phyloP scores from a whole-genome alignment of 441 rosid genomes.

The Viola pubescens region DNA sequence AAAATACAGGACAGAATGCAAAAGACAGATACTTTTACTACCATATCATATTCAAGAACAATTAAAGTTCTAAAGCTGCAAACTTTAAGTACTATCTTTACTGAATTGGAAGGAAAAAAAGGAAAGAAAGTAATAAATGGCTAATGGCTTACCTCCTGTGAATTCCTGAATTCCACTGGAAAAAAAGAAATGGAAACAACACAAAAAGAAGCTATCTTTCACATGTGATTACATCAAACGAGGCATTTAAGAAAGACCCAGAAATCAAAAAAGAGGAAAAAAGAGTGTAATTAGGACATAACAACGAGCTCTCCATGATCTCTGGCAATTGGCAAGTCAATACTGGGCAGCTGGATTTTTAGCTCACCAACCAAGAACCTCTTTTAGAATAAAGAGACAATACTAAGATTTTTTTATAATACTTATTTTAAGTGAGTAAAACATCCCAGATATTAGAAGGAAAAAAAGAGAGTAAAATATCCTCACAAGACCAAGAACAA shows the following conservation, averaged over 20 bases:
- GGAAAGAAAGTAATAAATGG: not conserved
- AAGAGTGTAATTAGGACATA: slow-evolving; percentile 10
- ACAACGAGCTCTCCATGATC: slow-evolving; percentile 50
- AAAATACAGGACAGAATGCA: too few species aligned
- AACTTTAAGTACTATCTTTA: too few species aligned
- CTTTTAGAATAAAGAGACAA: slow-evolving; percentile 6
- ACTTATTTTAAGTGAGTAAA: slow-evolving; percentile 1
- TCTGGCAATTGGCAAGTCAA: slow-evolving; percentile 43
- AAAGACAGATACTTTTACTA: too few species aligned
- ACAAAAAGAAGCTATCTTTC: slow-evolving; percentile 8
- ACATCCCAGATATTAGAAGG: not conserved
- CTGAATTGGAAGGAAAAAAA: not conserved
- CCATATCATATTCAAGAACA: too few species aligned
- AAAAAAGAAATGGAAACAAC: slow-evolving; percentile 1
- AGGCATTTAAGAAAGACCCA: slow-evolving; percentile 15
- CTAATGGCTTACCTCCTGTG: too few species aligned
- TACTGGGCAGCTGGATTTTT: slow-evolving; percentile 56
- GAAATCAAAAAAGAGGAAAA: slow-evolving; percentile 17
- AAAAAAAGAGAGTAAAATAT: not conserved
- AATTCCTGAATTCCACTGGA: too few species aligned
- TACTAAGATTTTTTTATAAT: too few species aligned
- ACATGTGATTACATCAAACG: slow-evolving; percentile 17
- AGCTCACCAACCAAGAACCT: slow-evolving; percentile 55
- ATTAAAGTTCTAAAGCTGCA: too few species aligned
- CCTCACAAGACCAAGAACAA: not conserved